Percentiles rank a stretch among this genome's conserved stretches.
Evolutionary conservation across 441 rosid genomes (phyloP).

Genomic region (Pelargonium cotyledonis): DNA sequence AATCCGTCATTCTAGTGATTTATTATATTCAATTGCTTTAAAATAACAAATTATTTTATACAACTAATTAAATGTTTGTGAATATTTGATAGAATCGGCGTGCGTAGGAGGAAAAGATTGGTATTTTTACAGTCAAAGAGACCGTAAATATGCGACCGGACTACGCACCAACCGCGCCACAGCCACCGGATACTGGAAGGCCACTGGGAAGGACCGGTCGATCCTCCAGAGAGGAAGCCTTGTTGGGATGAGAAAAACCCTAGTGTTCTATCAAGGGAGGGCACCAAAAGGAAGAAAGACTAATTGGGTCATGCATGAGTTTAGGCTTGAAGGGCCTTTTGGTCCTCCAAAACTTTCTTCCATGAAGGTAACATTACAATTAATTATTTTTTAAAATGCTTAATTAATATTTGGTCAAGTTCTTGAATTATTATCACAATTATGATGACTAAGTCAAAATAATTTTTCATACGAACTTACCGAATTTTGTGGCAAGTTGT

Average conservation of each 20-base stretch:
- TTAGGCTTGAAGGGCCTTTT: constrained; percentile 36
- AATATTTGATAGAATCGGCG: constrained; percentile 20
- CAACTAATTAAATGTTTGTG: not conserved
- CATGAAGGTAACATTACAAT: constrained; percentile 27
- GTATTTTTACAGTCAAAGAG: constrained; percentile 57
- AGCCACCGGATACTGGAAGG: constrained; percentile 53
- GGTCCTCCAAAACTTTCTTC: constrained; percentile 27
- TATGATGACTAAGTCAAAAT: too few species aligned
- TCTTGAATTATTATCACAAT: too few species aligned
- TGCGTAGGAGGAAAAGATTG: constrained; percentile 54
- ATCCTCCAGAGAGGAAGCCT: constrained; percentile 31
- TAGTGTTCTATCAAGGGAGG: constrained; percentile 58
- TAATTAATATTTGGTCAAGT: too few species aligned
- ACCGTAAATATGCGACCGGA: constrained; percentile 65
- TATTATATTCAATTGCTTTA: too few species aligned
- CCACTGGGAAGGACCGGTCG: constrained; percentile 49
- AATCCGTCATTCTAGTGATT: too few species aligned
- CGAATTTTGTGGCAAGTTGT: too few species aligned
- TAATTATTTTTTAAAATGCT: too few species aligned
- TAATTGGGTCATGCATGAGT: constrained; percentile 69
- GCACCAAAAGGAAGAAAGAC: constrained; percentile 57
- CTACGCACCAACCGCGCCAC: constrained; percentile 25
- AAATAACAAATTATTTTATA: too few species aligned
- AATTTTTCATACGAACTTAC: too few species aligned
- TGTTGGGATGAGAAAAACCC: constrained; percentile 61